Evolutionary conservation across 2,329 filamentous ascomycete genomes (phyloP), one percentile per base, ranked within the genome.

Genomic region (Plenodomus tracheiphilus): DNA sequence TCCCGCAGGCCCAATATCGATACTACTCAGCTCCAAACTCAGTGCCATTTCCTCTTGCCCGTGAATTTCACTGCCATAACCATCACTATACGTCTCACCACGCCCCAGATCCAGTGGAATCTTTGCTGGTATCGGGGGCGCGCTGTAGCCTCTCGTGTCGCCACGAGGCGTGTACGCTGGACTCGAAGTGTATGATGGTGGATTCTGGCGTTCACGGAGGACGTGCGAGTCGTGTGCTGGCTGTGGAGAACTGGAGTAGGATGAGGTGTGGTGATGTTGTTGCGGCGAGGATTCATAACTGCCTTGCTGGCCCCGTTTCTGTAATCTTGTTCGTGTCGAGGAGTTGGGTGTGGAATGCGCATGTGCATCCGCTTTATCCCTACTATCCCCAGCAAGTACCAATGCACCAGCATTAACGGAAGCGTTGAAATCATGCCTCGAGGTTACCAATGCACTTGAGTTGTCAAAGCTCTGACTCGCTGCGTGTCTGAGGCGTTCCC

Each of bases 111-210:
- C 65, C 18, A 87, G 69, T 1, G 86, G 85, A 8, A 89, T 75
- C 72, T 90, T 90, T n/a, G 85, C 85, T 3, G 87, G 87, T 41
- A 89, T 80, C 0, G 85, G 83, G 11, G 87, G 86, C 0, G 74
- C 77, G 16, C 69, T 74, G 16, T 53, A 47, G 16, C 61, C 59
- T 17, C 55, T 56, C 6, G 13, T 8, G 28, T 32, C 28, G 28
- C 28, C 28, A 11, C 28, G 28, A 15, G 28, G 28, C 13, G 28
- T 54, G 17, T 70, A 66, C 16, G 57, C 50, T 4, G 65, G 59
- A 43, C 59, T 68, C n/a, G 59, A 54, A 3, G 61, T 61, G 39
- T 73, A 72, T 15, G 56, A 60, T 35, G 68, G 65, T 4, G 65
- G 58, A 36, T 65, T 69, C 39, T 71, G 62, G 16, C 69, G 65